phyloP scores from a whole-genome alignment of 73 alveolate genomes.

The Tetrahymena malaccensis region DNA sequence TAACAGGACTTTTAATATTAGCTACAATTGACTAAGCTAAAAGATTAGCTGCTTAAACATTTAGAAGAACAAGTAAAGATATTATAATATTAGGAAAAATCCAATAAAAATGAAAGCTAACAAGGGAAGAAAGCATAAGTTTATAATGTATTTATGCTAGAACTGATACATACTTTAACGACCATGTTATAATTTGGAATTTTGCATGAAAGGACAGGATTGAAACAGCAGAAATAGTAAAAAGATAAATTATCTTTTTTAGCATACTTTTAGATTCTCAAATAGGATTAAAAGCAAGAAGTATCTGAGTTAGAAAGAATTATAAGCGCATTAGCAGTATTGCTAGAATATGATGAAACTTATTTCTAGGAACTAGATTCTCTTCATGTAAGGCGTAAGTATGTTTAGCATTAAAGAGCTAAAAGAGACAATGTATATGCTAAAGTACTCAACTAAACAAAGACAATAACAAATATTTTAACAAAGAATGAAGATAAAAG shows the following conservation, averaged over 20 bases:
- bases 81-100: not conserved
- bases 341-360: conserved; percentile 30
- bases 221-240: not conserved
- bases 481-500: not conserved
- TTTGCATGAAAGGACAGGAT: conserved; percentile 6
- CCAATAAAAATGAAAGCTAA: not conserved
- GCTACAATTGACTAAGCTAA: not conserved
- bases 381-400: conserved; percentile 4
- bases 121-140: not conserved
- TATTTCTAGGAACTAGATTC: conserved; percentile 5
- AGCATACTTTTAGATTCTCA: not conserved
- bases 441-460: conserved; percentile 10
- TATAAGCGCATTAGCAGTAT: not conserved
- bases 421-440: conserved; percentile 7
- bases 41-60: not conserved
- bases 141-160: conserved; percentile 12
- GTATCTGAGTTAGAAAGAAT: conserved; percentile 22
- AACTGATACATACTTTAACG: not conserved
- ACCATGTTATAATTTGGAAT: conserved; percentile 17
- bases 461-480: conserved; percentile 6
- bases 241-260: not conserved
- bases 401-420: not conserved
- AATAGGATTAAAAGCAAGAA: not conserved
- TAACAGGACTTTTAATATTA: conserved; percentile 13
- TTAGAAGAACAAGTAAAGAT: not conserved